Base-by-base conservation (phyloP, 1,284 basidiomycete genomes). In the Trametes versicolor region DNA sequence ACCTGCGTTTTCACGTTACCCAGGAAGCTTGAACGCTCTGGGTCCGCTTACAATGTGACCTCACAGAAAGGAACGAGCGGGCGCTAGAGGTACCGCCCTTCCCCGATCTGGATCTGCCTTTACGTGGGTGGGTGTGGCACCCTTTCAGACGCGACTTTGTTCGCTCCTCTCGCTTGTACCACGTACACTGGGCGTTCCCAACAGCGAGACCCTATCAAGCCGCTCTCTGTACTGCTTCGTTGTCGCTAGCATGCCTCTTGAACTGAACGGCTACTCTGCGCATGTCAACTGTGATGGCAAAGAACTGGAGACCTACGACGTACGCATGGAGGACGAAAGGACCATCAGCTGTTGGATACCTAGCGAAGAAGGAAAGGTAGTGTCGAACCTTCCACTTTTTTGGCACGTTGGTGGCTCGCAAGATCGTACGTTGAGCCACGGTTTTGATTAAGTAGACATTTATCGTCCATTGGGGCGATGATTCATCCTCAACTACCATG, bases 321-420 rank as follows among this genome's bases (percentile, higher is more conserved):
- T 55, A 2, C 34, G 50, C 29, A 12, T 39, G 17, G 55, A 63
- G 32, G 57, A 60, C 23, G 59, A 58, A n/a, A 17, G 21, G 17
- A 67, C 55, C 4, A 39, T 62, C 6, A 54, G 58, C 12, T 70
- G 68, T 43, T 65, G 63, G 63, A 62, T 70, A 9, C 50, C 64
- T 0, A 65, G 64, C n/a, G 65, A 63, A 21, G 45, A 47, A 3
- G 65, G 65, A 2, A 60, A 63, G 56, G 64, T 60, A 47, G 17
- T 17, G 48, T 29, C 48, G 1, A 9, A 2, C 25, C 25, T 7
- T 50, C n/a, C n/a, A 25, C 1, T 13, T 25, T 32, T 9, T 36
- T 45, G 9, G 15, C 1, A n/a, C 12, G 13, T 19, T 10, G 15
- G 15, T 59, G 34, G 2, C 6, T 25, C 7, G 7, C 45, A 23